Conservation (phyloP, 2,329 filamentous ascomycete species). For the Colletotrichum camelliae region DNA sequence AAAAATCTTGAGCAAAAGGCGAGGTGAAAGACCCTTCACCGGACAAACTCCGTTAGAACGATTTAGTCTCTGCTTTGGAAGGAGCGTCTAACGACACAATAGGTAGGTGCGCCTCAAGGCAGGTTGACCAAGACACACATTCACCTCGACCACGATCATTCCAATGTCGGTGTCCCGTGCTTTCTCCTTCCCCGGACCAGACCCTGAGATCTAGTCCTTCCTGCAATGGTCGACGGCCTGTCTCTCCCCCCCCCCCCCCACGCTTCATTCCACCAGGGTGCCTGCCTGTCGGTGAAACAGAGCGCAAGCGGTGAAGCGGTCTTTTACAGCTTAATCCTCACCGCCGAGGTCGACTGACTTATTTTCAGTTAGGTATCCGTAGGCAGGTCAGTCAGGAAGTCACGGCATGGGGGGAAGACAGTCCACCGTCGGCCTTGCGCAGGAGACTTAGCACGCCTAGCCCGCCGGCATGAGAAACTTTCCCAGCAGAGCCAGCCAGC, state of each 20-base stretch:
- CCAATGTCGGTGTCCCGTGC: neutral
- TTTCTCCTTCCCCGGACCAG: neutral
- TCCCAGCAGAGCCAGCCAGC: neutral
- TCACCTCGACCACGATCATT: neutral
- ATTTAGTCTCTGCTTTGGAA: neutral
- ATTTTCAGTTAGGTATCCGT: neutral
- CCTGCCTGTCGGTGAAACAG: conserved; percentile 15
- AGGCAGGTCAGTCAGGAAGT: neutral
- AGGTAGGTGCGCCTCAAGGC: neutral
- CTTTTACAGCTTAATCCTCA: neutral
- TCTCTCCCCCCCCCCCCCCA: conserved; percentile 3
- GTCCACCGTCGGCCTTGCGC: conserved; percentile 1
- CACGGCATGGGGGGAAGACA: neutral
- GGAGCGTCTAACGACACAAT: neutral
- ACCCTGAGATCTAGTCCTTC: neutral
- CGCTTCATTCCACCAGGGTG: conserved; percentile 5
- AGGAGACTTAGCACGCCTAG: neutral
- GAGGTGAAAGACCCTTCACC: neutral
- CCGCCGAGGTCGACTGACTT: neutral
- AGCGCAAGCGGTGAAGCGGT: conserved; percentile 17
- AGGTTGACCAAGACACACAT: neutral
- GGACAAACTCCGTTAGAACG: conserved; percentile 8
- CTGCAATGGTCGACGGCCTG: neutral
- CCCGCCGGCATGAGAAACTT: neutral
- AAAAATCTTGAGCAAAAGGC: neutral